Evolutionary conservation across 169 alveolate species (phyloP), one percentile per base, ranked within the genome.

Genomic region (Pseudocohnilembus persalinus): DNA sequence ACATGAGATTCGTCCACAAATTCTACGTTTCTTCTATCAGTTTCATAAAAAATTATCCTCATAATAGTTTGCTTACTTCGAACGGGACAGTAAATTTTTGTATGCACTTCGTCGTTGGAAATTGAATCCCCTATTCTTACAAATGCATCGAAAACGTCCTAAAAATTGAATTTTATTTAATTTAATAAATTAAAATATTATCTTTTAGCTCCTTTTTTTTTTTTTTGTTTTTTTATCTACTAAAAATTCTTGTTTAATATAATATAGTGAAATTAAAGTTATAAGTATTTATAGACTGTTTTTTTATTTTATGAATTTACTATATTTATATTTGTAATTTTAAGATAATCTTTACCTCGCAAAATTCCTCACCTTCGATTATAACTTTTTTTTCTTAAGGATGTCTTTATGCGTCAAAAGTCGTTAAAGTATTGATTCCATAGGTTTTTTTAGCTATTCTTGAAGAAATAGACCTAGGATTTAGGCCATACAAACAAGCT

Each of bases 311-410:
- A n/a, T n/a, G n/a, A n/a, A n/a, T n/a, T n/a, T n/a, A n/a, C n/a
- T n/a, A n/a, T n/a, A n/a, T n/a, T n/a, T n/a, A n/a, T n/a, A n/a
- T n/a, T n/a, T n/a, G n/a, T n/a, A n/a, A n/a, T n/a, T n/a, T n/a
- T n/a, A n/a, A 49, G 20, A 49, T 11, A 49, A 11, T 11, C 4
- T 20, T 49, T 49, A 49, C 68, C 88, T 96, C 98, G 85, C 98
- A 94, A 89, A 96, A 96, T 28, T 96, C 98, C 75, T 96, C 98
- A 15, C 98, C 98, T 90, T 96, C 98, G 76, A 96, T 94, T 0
- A 93, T 85, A 0, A 95, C 94, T 74, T 93, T 94, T 84, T 96
- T 96, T 35, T 91, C 92, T 85, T 93, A 96, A n/a, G 98, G 97
- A 82, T 96, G 98, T 79, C 90, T 91, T 64, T 93, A 95, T 31